Base-by-base conservation (phyloP, 257 asterid species). In the Nicotiana undulata region DNA sequence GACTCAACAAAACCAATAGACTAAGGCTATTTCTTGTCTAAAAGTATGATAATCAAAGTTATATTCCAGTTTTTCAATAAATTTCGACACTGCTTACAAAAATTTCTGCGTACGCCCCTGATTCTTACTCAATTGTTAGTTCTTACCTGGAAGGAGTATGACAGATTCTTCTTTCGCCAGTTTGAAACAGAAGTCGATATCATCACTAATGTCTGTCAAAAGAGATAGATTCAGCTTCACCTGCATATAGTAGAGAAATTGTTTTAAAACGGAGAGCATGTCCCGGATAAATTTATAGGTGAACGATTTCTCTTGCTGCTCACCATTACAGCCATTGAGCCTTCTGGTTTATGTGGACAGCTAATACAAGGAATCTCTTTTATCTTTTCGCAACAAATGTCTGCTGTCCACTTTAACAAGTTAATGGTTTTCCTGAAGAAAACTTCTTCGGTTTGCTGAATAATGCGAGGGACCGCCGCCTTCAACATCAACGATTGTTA, bases 301-400 rank as follows among this genome's bases (percentile, higher is more conserved):
- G 9, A 15, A 3, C 5, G 61, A 72, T 24, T 24, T 72, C 40
- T 72, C 60, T 70, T 34, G 15, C 4, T 52, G 29, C 85, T 83
- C 58, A 91, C 97, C 97, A 94, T 90, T 79, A 91, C 81, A 11
- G 96, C 91, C 98, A 92, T 94, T 15, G 98, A 88, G 66, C 98
- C 98, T 84, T 90, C 85, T 70, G 98, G 92, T 83, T 91, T 91
- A 34, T 84, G 63, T 12, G 97, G 92, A 80, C 97, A 91, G 63
- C 81, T 88, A 81, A 94, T 75, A 88, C 92, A 87, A 34, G 63
- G 81, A 76, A 92, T 91, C 83, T 94, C 97, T 80, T 85, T 83
- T 22, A 90, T 83, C 88, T 79, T 91, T 17, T 82, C 53, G 46
- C 65, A 88, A 82, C 97, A 91, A 53, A 83, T 81, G 52, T 91